Evolutionary conservation across 2,329 filamentous ascomycete species (phyloP).

Genomic region (Aspergillus sp.): DNA sequence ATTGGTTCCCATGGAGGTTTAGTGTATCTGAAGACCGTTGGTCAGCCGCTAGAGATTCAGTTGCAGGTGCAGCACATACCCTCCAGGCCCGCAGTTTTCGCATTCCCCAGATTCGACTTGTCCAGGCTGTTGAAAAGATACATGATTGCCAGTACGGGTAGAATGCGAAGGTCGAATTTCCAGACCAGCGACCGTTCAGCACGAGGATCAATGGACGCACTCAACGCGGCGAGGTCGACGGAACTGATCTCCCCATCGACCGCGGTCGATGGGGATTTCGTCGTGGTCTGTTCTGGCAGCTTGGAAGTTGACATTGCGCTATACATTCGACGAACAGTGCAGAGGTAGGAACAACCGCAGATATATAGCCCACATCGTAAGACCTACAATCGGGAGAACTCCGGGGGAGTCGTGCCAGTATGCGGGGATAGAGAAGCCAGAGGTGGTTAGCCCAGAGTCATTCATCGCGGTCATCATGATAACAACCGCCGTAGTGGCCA

Average conservation of each 20-base stretch:
- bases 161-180: constrained; percentile 47
- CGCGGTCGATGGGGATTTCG: background rate
- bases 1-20: constrained; percentile 22
- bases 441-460: too few species aligned
- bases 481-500: too few species aligned
- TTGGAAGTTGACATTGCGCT: background rate
- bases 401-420: too few species aligned
- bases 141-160: constrained; percentile 55
- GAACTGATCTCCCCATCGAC: background rate
- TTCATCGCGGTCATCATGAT: too few species aligned
- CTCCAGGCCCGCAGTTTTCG: constrained; percentile 24
- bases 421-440: too few species aligned
- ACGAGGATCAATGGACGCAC: constrained; percentile 29
- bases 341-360: too few species aligned
- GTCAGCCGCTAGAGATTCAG: background rate
- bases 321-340: background rate
- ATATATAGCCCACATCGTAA: too few species aligned
- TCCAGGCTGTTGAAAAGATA: constrained; percentile 52
- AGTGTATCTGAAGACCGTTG: constrained; percentile 16
- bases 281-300: background rate
- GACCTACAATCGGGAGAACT: too few species aligned
- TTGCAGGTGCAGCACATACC: constrained; percentile 4
- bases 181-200: constrained; percentile 46
- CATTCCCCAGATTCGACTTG: constrained; percentile 38
- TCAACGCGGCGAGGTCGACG: background rate